Evolutionary conservation across 176 grass and related monocot genomes (phyloP).

Genomic region (Cymbopogon citratus): DNA sequence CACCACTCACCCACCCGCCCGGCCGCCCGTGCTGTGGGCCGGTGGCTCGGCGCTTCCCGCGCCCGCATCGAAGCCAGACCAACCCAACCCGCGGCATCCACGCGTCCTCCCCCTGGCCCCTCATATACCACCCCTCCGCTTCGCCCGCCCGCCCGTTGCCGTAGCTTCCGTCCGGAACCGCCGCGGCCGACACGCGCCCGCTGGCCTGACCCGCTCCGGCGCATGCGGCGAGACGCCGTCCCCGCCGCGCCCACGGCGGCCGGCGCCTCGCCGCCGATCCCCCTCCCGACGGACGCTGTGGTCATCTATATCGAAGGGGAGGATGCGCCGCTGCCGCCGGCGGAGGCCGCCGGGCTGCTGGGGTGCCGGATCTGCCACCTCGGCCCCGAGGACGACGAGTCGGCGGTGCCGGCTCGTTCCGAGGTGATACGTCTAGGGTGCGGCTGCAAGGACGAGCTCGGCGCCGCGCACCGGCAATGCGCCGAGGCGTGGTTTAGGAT

Average conservation of each 20-base stretch:
- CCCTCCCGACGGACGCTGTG: neutral
- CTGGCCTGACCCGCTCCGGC: neutral
- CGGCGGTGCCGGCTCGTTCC: slow-evolving; percentile 4
- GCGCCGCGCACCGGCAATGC: slow-evolving; percentile 57
- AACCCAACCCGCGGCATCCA: neutral
- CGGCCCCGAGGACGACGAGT: slow-evolving; percentile 2
- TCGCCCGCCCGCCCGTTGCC: neutral
- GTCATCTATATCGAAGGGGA: neutral
- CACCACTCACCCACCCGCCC: too few relatives aligned
- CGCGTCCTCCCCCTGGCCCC: neutral
- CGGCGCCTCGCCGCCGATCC: slow-evolving; percentile 12
- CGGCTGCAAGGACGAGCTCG: slow-evolving; percentile 70
- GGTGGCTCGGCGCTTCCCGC: neutral
- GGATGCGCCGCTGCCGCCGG: neutral
- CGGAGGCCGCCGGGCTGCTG: neutral
- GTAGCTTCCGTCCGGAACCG: neutral
- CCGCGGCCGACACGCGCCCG: neutral
- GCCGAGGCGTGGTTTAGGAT: slow-evolving; percentile 77
- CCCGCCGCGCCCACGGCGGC: slow-evolving; percentile 20
- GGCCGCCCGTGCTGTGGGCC: too few relatives aligned
- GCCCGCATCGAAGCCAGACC: neutral
- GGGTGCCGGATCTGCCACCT: slow-evolving; percentile 80
- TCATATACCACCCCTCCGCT: neutral
- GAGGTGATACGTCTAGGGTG: slow-evolving; percentile 59
- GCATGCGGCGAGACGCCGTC: slow-evolving; percentile 34